Conservation (phyloP, 495 filamentous ascomycete genomes). For the Hypoxylon perforatum region DNA sequence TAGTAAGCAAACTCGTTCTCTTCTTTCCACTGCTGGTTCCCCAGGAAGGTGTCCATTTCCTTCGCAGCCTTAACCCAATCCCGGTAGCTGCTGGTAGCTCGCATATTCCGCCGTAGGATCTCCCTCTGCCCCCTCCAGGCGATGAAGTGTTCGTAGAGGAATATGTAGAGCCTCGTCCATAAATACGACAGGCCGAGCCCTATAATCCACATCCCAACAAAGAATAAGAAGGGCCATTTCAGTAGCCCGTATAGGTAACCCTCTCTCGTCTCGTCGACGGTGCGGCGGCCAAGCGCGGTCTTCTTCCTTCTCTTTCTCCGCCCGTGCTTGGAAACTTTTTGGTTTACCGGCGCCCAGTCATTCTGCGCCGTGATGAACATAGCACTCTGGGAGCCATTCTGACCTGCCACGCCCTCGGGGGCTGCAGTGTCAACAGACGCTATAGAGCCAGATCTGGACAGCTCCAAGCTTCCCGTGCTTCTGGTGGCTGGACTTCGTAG, state of each 20-base stretch:
- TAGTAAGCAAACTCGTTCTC: slow-evolving; percentile 95
- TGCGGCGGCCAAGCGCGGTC: slow-evolving; percentile 57
- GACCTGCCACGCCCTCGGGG: slow-evolving; percentile 24
- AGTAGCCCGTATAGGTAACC: slow-evolving; percentile 87
- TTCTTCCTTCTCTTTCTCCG: slow-evolving; percentile 46
- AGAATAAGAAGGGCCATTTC: slow-evolving; percentile 88
- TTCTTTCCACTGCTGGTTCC: slow-evolving; percentile 87
- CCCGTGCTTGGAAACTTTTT: slow-evolving; percentile 63
- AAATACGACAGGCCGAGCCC: slow-evolving; percentile 76
- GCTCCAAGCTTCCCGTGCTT: slow-evolving; percentile 32
- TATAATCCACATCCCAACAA: slow-evolving; percentile 82
- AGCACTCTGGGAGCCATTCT: slow-evolving; percentile 43
- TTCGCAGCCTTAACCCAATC: slow-evolving; percentile 85
- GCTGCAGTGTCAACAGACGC: slow-evolving; percentile 29
- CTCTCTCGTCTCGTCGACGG: slow-evolving; percentile 92
- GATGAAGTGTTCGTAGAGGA: slow-evolving; percentile 81
- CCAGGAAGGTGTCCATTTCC: slow-evolving; percentile 82
- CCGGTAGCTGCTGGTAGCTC: slow-evolving; percentile 74
- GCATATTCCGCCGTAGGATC: slow-evolving; percentile 73
- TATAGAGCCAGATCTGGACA: slow-evolving; percentile 34
- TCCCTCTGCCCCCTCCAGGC: slow-evolving; percentile 80
- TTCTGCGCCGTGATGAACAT: slow-evolving; percentile 78
- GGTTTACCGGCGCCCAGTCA: slow-evolving; percentile 84
- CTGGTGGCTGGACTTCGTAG: slow-evolving; percentile 44
- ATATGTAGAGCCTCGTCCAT: slow-evolving; percentile 87